phyloP scores from a whole-genome alignment of 257 asterid species.

The Anisodus tanguticus region DNA sequence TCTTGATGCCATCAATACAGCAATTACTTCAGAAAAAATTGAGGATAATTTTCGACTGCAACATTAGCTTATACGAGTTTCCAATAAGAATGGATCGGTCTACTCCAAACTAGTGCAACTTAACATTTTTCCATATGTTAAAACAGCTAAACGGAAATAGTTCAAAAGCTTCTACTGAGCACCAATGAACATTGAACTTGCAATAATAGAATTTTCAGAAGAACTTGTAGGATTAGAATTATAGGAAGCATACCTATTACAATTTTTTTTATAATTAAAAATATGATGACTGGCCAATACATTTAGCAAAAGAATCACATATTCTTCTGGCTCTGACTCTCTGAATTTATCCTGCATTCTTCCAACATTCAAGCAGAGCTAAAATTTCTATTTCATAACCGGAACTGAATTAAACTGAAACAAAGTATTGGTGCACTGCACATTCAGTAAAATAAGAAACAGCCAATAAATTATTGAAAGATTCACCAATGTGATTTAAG shows the following conservation, averaged over 20 bases:
- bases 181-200: neutral
- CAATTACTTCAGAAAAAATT: too few species aligned
- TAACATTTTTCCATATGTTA: neutral
- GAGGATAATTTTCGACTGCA: neutral
- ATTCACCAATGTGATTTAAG: neutral
- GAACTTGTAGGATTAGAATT: neutral
- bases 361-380: constrained; percentile 23
- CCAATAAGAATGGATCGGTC: neutral
- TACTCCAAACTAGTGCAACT: neutral
- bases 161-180: constrained; percentile 2
- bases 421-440: neutral
- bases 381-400: neutral
- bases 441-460: neutral
- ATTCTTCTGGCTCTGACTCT: neutral
- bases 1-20: too few species aligned
- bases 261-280: neutral
- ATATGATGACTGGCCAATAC: constrained; percentile 1
- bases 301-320: neutral
- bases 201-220: neutral
- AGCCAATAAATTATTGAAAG: neutral
- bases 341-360: neutral
- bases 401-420: neutral
- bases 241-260: neutral
- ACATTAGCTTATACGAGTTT: neutral
- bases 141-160: neutral